Evolutionary conservation across 352 stramenopile species (phyloP).

Genomic region (Phytophthora pistaciae): DNA sequence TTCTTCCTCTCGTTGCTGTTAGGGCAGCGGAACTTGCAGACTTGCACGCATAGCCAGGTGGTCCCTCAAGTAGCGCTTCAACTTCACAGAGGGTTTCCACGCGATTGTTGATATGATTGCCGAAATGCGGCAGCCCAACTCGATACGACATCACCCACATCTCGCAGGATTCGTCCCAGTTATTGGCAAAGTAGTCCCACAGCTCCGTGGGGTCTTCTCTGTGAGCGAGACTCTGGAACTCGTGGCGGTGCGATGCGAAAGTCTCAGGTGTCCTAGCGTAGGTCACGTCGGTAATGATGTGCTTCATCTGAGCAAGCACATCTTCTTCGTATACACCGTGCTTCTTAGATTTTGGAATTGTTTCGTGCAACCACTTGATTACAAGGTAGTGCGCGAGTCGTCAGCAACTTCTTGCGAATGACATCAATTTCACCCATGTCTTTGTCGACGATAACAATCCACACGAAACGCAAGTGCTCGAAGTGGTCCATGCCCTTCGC

Average conservation of each 20-base stretch:
- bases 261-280: neutral
- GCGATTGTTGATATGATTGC: slow-evolving; percentile 17
- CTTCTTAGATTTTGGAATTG: neutral
- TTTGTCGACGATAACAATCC: slow-evolving; percentile 15
- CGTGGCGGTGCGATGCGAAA: slow-evolving; percentile 4
- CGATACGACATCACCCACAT: slow-evolving; percentile 26
- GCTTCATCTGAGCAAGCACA: slow-evolving; percentile 13
- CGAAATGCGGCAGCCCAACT: slow-evolving; percentile 10
- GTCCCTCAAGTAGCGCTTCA: slow-evolving; percentile 3
- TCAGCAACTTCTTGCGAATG: slow-evolving; percentile 2
- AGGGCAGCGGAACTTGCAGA: neutral
- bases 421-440: slow-evolving; percentile 13
- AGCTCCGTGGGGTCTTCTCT: neutral
- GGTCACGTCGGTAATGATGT: slow-evolving; percentile 14
- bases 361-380: slow-evolving; percentile 23
- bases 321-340: slow-evolving; percentile 8
- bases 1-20: neutral
- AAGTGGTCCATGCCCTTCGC: slow-evolving; percentile 10
- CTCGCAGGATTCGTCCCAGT: slow-evolving; percentile 8
- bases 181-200: slow-evolving; percentile 11
- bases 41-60: neutral
- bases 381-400: neutral
- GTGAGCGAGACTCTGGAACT: slow-evolving; percentile 11
- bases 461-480: slow-evolving; percentile 16
- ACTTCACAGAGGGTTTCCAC: slow-evolving; percentile 21